These are phyloP conservation scores for Sonneratia alba DNA, from an alignment of 345 rosid genomes.

Conservation along the genomic window DNA sequence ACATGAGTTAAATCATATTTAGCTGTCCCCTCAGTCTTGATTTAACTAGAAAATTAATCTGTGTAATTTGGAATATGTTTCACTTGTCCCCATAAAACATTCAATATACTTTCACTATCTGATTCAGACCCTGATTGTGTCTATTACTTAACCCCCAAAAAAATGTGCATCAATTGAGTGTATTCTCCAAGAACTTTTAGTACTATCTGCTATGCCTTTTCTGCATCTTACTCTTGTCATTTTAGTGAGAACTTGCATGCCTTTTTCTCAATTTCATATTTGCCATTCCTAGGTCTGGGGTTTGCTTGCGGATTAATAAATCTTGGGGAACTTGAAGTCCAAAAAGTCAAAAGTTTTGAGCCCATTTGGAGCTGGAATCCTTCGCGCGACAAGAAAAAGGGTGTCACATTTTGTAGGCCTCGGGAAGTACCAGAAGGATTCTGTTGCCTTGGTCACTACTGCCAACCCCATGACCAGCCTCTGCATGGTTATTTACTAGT, in stretches of 20 bases:
- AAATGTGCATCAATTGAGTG: not conserved
- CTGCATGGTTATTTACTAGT: conserved; percentile 60
- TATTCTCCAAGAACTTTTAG: not conserved
- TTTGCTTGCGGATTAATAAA: conserved; percentile 64
- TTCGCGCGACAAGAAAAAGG: conserved; percentile 28
- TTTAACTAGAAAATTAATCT: not conserved
- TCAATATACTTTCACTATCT: not conserved
- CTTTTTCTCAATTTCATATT: conserved; percentile 1
- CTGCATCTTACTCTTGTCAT: not conserved
- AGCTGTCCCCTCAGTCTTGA: not conserved
- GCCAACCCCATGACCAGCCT: conserved; percentile 35
- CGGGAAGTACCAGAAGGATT: conserved; percentile 52
- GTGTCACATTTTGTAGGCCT: conserved; percentile 60
- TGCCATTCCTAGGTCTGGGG: conserved; percentile 42
- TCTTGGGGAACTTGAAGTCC: conserved; percentile 58
- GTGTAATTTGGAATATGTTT: not conserved
- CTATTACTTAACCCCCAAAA: no score
- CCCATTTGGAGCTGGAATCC: conserved; percentile 50
- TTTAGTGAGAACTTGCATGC: conserved; percentile 1
- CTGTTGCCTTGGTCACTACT: conserved; percentile 65
- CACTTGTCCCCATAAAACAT: no score
- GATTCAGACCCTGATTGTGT: not conserved
- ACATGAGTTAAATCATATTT: not conserved
- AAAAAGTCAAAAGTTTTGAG: conserved; percentile 40
- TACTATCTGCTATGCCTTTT: not conserved